A percentile compares a stretch with the other conserved stretches of the same genome.
Conservation (phyloP, 306 rosid species). For the Pyrus bretschneideri region DNA sequence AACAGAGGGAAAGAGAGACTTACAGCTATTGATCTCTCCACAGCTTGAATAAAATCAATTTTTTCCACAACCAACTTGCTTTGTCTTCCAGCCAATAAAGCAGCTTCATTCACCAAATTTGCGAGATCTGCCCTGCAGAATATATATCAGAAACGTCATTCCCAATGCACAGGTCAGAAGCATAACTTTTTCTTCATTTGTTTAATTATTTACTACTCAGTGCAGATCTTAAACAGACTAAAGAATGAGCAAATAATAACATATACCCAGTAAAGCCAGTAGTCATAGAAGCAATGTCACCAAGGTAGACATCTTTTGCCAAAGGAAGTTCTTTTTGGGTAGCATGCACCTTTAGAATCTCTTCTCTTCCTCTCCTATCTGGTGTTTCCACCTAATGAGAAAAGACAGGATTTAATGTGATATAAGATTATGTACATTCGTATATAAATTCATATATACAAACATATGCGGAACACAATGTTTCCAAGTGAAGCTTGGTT, state of each 20-base stretch:
- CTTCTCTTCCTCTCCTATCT: constrained; percentile 82
- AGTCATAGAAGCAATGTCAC: constrained; percentile 85
- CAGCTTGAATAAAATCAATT: constrained; percentile 81
- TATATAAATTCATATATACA: neutral
- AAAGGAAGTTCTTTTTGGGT: constrained; percentile 89
- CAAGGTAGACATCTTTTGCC: constrained; percentile 58
- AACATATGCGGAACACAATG: constrained; percentile 4
- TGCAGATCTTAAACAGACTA: neutral
- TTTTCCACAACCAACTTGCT: constrained; percentile 77
- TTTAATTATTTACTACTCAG: neutral
- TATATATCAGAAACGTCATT: neutral
- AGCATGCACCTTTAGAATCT: constrained; percentile 80
- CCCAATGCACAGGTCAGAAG: neutral
- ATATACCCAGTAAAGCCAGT: constrained; percentile 98
- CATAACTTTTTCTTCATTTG: neutral
- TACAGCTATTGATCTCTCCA: constrained; percentile 96
- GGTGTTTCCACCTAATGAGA: constrained; percentile 83
- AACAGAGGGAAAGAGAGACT: constrained; percentile 19
- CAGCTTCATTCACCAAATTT: constrained; percentile 92
- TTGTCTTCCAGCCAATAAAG: constrained; percentile 87
- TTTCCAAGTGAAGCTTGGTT: neutral
- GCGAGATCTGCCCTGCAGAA: constrained; percentile 93
- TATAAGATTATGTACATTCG: neutral
- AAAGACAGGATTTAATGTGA: neutral
- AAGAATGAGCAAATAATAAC: constrained; percentile 9